Base-by-base conservation (phyloP, 139 green algal genomes). In the Trebouxia sp. region DNA sequence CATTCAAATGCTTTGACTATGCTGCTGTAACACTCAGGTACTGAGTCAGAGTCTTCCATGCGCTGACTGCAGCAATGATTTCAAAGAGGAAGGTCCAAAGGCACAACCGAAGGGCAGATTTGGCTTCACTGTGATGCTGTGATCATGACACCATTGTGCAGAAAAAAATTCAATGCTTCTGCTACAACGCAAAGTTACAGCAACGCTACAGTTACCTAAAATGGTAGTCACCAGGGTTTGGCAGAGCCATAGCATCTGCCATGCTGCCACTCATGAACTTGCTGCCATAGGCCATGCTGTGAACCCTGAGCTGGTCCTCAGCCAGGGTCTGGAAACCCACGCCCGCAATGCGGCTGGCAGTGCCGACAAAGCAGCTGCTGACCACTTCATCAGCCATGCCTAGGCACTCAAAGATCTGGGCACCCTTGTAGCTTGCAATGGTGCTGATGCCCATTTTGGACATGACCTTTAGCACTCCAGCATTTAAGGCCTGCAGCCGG, bases 391-490 rank as follows among this genome's bases (percentile, higher is more conserved):
- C 32, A 6, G 81, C 77, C 75, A 98, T 79, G 41, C 95, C 95
- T 32, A 98, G 84, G 15, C 89, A 92, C 89, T 98, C 95, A 72
- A 98, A 98, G 84, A 98, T 98, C 89, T 98, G 95, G 5, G 94
- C 94, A n/a, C 95, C 95, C 88, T 98, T 98, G 95, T 98, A 98
- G n/a, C 76, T 91, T 47, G 90, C 89, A 32, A 98, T 87, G 30
- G 96, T 98, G 86, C 81, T 92, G 92, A 98, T 98, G 76, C 95
- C 95, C 95, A 98, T 98, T 88, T 98, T 98, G 65, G 94, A 89
- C 88, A 98, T 95, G 78, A 97, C 89, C 82, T 92, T 91, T 28
- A 91, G 74, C n/a, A 94, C 84, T 66, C 91, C 88, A 53, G 84
- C 79, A 48, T 85, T 88, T 58, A 86, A 67, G 26, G 90, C 92